Evolutionary conservation across 805 yeast genomes (phyloP).

Genomic region (Ogataea ramenticola): DNA sequence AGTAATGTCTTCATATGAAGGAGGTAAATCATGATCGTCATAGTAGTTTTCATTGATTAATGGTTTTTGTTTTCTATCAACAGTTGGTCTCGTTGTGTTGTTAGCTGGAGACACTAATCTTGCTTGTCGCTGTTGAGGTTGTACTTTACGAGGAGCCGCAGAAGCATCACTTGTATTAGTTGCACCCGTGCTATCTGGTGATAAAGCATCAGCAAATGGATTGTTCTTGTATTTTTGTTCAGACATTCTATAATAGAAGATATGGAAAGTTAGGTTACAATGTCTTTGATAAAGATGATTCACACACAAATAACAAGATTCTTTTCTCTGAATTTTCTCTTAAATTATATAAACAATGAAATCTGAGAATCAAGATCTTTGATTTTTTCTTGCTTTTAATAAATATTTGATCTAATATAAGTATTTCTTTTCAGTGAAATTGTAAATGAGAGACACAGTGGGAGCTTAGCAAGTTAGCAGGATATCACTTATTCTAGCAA

Average conservation of each 20-base stretch:
- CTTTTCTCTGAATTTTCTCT: too few species aligned
- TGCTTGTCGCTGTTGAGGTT: neutral
- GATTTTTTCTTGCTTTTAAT: too few species aligned
- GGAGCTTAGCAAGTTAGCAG: too few species aligned
- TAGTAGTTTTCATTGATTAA: slow-evolving; percentile 13
- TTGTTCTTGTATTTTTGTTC: slow-evolving; percentile 32
- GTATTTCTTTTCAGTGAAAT: too few species aligned
- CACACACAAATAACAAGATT: too few species aligned
- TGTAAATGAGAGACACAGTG: too few species aligned
- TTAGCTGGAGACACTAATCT: neutral
- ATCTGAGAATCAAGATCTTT: too few species aligned
- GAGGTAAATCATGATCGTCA: slow-evolving; percentile 36
- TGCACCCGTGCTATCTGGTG: slow-evolving; percentile 28
- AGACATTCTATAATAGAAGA: neutral
- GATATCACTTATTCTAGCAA: too few species aligned
- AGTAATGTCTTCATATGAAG: slow-evolving; percentile 66
- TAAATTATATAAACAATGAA: too few species aligned
- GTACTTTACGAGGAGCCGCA: slow-evolving; percentile 9
- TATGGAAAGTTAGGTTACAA: neutral
- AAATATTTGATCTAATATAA: too few species aligned
- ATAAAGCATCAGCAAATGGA: slow-evolving; percentile 45
- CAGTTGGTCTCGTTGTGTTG: slow-evolving; percentile 7
- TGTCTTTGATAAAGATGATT: neutral
- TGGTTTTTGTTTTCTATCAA: slow-evolving; percentile 5
- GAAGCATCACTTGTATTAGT: slow-evolving; percentile 6